These are phyloP conservation scores for Astragalus glycyphyllos DNA, from an alignment of 306 rosid species.

Conservation along the genomic window DNA sequence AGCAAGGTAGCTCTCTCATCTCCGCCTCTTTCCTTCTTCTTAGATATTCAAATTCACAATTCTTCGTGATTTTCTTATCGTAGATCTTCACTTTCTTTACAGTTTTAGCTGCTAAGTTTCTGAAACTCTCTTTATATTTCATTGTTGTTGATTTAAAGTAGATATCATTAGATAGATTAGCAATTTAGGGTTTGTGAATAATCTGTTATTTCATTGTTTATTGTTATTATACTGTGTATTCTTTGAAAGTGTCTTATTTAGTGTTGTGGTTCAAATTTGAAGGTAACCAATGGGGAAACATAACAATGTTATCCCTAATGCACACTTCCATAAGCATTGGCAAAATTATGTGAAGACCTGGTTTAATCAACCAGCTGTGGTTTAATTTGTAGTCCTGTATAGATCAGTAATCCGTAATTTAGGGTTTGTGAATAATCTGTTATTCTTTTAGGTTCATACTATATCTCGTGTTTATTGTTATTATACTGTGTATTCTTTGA, in stretches of 20 bases:
- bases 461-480: too few species aligned
- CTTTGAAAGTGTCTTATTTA: background rate
- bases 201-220: background rate
- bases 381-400: too few species aligned
- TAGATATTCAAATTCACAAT: background rate
- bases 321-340: conserved; percentile 77
- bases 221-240: too few species aligned
- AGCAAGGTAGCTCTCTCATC: conserved; percentile 14
- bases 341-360: conserved; percentile 74
- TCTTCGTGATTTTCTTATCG: background rate
- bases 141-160: background rate
- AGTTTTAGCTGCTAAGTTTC: background rate
- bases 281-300: conserved; percentile 75
- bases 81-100: background rate
- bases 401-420: too few species aligned
- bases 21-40: background rate
- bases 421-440: background rate
- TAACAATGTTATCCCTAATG: conserved; percentile 70
- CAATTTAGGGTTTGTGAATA: background rate
- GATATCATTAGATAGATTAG: background rate
- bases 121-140: background rate
- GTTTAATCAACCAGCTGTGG: conserved; percentile 84
- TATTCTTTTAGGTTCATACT: background rate
- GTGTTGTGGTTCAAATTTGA: background rate
- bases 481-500: too few species aligned